phyloP scores from a whole-genome alignment of 371 early-diverging fungal genomes.

The Lichtheimia ramosa region DNA sequence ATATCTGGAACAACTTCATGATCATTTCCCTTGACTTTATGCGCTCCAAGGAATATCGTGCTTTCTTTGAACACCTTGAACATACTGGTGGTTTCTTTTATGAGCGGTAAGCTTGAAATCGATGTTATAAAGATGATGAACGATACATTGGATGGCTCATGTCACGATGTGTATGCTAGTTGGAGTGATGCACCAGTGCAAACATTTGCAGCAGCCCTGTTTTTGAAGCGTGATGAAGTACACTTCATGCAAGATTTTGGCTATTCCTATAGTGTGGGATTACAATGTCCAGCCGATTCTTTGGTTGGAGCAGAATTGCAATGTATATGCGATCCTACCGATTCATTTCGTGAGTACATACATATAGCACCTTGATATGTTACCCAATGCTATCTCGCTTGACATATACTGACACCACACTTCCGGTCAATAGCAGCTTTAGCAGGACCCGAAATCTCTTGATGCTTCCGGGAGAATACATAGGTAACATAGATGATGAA shows the following conservation, averaged over 20 bases:
- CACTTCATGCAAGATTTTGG: constrained; percentile 16
- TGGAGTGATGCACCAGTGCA: constrained; percentile 58
- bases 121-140: background rate
- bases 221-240: constrained; percentile 46
- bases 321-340: constrained; percentile 12
- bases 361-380: background rate
- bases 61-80: constrained; percentile 82
- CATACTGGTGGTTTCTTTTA: constrained; percentile 87
- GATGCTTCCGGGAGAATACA: no score
- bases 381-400: background rate
- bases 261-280: constrained; percentile 13
- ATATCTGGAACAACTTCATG: constrained; percentile 67
- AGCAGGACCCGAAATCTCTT: background rate
- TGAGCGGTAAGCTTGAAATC: constrained; percentile 57
- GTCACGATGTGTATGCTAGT: constrained; percentile 25
- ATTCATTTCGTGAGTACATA: constrained; percentile 12
- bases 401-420: background rate
- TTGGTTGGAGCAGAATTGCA: background rate
- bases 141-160: background rate
- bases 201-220: constrained; percentile 80
- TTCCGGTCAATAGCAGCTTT: background rate
- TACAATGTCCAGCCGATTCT: constrained; percentile 12
- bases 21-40: constrained; percentile 33
- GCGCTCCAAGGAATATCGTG: constrained; percentile 58
- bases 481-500: no score